Evolutionary conservation across 345 rosid species (phyloP).

Genomic region (Populus alba): DNA sequence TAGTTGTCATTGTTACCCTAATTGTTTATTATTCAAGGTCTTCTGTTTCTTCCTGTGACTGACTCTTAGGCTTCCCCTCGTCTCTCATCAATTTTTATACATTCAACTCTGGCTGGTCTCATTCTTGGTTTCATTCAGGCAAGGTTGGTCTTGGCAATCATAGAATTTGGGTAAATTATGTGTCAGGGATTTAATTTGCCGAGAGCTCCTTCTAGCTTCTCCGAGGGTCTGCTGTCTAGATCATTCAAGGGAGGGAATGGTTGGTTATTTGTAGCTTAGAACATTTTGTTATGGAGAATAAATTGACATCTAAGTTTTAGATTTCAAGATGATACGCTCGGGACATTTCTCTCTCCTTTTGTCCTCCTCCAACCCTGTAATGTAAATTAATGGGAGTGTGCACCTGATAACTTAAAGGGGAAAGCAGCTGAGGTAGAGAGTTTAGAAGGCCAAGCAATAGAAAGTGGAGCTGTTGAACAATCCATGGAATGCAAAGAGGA

Average conservation of each 20-base stretch:
- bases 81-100: slow-evolving; percentile 3
- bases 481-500: too few relatives aligned
- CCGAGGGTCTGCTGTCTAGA: background rate
- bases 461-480: too few relatives aligned
- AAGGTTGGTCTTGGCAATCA: background rate
- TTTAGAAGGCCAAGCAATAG: too few relatives aligned
- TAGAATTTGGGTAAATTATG: background rate
- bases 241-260: background rate
- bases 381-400: too few relatives aligned
- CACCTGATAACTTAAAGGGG: too few relatives aligned
- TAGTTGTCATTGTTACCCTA: slow-evolving; percentile 21
- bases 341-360: too few relatives aligned
- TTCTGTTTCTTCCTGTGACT: slow-evolving; percentile 20
- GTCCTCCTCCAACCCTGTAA: too few relatives aligned
- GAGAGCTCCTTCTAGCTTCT: background rate
- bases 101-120: background rate
- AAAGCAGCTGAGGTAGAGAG: too few relatives aligned
- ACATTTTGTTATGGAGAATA: too few relatives aligned
- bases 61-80: slow-evolving; percentile 12
- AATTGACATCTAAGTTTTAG: too few relatives aligned
- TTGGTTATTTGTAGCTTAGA: too few relatives aligned
- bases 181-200: background rate
- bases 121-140: background rate
- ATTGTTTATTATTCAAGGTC: slow-evolving; percentile 35
- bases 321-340: too few relatives aligned